Base-by-base conservation (phyloP, 2,329 filamentous ascomycete species). In the Exophiala dermatitidis region DNA sequence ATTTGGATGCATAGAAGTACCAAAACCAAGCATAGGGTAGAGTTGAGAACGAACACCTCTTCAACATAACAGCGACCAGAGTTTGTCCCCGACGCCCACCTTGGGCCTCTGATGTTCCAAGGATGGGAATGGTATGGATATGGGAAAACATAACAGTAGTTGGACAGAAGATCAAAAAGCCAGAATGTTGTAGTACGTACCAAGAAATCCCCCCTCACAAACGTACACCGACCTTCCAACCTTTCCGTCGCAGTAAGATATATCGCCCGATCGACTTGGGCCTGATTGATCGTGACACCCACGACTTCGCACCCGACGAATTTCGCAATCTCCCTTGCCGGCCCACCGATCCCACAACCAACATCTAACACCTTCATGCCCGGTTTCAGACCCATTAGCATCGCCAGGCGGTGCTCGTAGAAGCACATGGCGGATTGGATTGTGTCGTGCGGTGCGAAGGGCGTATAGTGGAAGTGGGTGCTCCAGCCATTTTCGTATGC, bases 261-360 rank as follows among this genome's bases (percentile, higher is more conserved):
- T 5, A 50, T 61, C 0, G 63, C 65, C 28, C 63, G 57, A 29
- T 64, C 59, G 19, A 68, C 59, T 33, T 67, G 66, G 45, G 57
- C 56, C 28, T 61, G 59, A 44, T 66, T 67, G 46, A 64, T 65
- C 8, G 59, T 66, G 10, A 68, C 28, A 0, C 66, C 66, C 0
- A 64, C 60, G 6, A 67, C 59, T 19, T 62, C 51, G 33, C 62
- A 64, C 3, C 65, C 64, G 1, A 61, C 60, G 37, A 67, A 63
- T 1, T 46, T 59, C 5, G 65, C 64, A 10, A 68, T 65, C 48
- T 67, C 63, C 6, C 65, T 47, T 1, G 65, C 64, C 1, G 65
- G 65, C 2, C 59, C 62, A 6, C 66, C 66, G 31, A 67, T 62
- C 3, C 66, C 66, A 40, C 66, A 67, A 4, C 66, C 66, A 28